Percentiles rank a stretch among this genome's conserved stretches.
Evolutionary conservation across 2,329 filamentous ascomycete genomes (phyloP).

Genomic region (Phialemonium atrogriseum): DNA sequence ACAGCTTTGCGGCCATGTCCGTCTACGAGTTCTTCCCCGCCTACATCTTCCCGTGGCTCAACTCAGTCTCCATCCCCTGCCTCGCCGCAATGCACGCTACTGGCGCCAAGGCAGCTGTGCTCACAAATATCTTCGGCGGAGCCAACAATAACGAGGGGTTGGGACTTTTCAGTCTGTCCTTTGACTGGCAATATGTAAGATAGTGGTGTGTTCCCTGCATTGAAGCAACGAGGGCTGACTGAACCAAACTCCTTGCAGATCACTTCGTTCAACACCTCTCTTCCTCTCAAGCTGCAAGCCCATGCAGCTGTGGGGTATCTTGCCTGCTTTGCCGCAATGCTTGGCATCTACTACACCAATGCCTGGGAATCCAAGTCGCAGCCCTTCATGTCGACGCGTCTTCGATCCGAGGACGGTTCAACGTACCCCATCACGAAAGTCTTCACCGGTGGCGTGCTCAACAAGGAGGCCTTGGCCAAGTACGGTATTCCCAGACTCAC

Average conservation of each 20-base stretch:
- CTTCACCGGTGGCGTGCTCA: slow-evolving; percentile 31
- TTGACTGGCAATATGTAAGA: slow-evolving; percentile 49
- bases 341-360: slow-evolving; percentile 42
- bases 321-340: slow-evolving; percentile 40
- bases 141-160: slow-evolving; percentile 43
- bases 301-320: slow-evolving; percentile 37
- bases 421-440: slow-evolving; percentile 30
- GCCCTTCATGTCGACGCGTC: slow-evolving; percentile 47
- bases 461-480: slow-evolving; percentile 28
- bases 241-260: slow-evolving; percentile 37
- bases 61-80: slow-evolving; percentile 45
- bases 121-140: slow-evolving; percentile 44
- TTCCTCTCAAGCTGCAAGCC: slow-evolving; percentile 41
- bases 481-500: slow-evolving; percentile 39
- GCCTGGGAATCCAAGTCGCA: slow-evolving; percentile 35
- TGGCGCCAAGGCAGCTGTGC: slow-evolving; percentile 29
- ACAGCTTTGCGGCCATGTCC: slow-evolving; percentile 37
- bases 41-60: slow-evolving; percentile 48
- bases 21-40: slow-evolving; percentile 45
- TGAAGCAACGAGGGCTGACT: no score
- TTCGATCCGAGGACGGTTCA: slow-evolving; percentile 30
- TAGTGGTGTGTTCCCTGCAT: no score
- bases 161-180: slow-evolving; percentile 37
- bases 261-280: slow-evolving; percentile 42
- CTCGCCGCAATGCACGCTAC: slow-evolving; percentile 43